Percentiles rank a stretch among this genome's conserved stretches.
Evolutionary conservation across 768 basidiomycete genomes (phyloP).

Genomic region (Boletus subcaerulescens): DNA sequence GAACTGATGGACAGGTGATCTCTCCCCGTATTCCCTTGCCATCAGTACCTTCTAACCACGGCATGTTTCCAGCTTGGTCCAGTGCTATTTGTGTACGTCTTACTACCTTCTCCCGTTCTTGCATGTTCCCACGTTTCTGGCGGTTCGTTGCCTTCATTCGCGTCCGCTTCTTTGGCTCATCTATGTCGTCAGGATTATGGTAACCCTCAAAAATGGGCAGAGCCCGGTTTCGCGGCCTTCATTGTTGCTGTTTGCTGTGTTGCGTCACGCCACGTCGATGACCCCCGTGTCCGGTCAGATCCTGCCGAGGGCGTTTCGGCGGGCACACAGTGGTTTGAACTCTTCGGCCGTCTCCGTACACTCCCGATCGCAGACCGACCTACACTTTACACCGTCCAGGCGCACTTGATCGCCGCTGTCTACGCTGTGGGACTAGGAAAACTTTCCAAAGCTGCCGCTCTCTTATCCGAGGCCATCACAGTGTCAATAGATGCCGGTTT

Average conservation of each 20-base stretch:
- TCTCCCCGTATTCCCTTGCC: slow-evolving; percentile 11
- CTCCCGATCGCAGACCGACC: slow-evolving; percentile 86
- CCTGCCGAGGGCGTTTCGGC: slow-evolving; percentile 83
- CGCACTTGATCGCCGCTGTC: slow-evolving; percentile 86
- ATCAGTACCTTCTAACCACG: slow-evolving; percentile 13
- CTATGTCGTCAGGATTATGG: slow-evolving; percentile 70
- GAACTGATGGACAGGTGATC: slow-evolving; percentile 91
- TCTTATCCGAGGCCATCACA: slow-evolving; percentile 84
- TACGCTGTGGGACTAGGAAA: slow-evolving; percentile 90
- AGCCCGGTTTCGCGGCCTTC: slow-evolving; percentile 92
- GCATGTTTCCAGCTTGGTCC: slow-evolving; percentile 55
- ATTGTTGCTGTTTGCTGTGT: slow-evolving; percentile 92
- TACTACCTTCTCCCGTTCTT: slow-evolving; percentile 91
- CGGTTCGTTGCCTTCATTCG: slow-evolving; percentile 42
- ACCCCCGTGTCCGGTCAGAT: slow-evolving; percentile 82
- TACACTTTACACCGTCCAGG: slow-evolving; percentile 89
- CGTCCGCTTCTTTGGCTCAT: slow-evolving; percentile 14
- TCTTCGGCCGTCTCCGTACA: slow-evolving; percentile 83
- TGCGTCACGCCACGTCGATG: slow-evolving; percentile 89
- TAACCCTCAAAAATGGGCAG: slow-evolving; percentile 92
- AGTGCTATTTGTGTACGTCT: slow-evolving; percentile 87
- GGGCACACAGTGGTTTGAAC: slow-evolving; percentile 89
- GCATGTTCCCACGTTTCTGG: slow-evolving; percentile 85
- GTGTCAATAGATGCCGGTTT: slow-evolving; percentile 87
- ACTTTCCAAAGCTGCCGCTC: slow-evolving; percentile 80